phyloP scores from a whole-genome alignment of 2,329 filamentous ascomycete genomes.

The Rhynchosporium graminicola region DNA sequence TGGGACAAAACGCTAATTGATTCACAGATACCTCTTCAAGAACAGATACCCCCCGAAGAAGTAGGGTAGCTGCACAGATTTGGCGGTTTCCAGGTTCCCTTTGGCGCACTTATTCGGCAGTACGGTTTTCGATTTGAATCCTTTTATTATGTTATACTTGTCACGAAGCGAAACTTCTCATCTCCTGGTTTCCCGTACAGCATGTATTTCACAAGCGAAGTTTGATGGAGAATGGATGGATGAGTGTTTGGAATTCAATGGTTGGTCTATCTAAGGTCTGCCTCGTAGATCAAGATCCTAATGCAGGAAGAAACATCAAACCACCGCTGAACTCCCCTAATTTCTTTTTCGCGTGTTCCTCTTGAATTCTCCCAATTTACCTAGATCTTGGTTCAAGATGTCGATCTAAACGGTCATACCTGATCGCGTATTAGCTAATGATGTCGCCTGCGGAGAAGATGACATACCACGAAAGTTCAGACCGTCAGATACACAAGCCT shows the following conservation, averaged over 20 bases:
- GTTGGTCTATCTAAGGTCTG: conserved; percentile 15
- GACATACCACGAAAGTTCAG: conserved; percentile 1
- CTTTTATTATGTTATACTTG: conserved; percentile 4
- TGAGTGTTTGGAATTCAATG: conserved; percentile 8
- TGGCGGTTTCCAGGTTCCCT: conserved; percentile 11
- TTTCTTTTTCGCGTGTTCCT: not conserved
- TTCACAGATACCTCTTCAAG: conserved; percentile 40
- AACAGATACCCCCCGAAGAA: conserved; percentile 42
- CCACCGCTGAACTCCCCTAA: not conserved
- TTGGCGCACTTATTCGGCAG: conserved; percentile 15
- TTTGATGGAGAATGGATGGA: not conserved
- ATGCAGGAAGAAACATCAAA: conserved; percentile 15
- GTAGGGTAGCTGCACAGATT: conserved; percentile 25
- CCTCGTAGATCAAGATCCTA: conserved; percentile 3
- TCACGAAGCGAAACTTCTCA: conserved; percentile 16
- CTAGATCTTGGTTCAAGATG: no score
- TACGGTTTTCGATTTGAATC: conserved; percentile 2
- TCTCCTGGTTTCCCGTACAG: conserved; percentile 16
- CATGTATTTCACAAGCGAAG: conserved; percentile 9
- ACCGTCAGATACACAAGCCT: not conserved
- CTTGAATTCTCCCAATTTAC: no score
- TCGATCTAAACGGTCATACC: conserved; percentile 1
- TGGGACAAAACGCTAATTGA: conserved; percentile 21
- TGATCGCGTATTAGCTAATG: not conserved
- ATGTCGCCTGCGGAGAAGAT: not conserved